Evolutionary conservation across 179 eudicot species (phyloP).

Genomic region (Beta corolliflora): DNA sequence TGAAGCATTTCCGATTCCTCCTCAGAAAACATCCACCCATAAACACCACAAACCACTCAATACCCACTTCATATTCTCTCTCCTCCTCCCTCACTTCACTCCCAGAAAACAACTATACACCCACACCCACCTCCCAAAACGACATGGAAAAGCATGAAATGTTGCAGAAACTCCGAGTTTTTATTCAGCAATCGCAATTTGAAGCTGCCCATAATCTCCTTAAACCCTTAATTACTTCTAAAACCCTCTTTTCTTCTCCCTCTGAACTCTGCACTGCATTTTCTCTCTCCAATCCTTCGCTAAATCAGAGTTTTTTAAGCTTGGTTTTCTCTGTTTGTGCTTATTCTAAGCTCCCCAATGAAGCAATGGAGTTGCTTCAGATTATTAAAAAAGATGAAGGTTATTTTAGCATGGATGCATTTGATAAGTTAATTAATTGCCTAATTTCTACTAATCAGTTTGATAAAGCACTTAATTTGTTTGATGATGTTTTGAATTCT

Average conservation of each 20-base stretch:
- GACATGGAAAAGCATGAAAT: slow-evolving; percentile 34
- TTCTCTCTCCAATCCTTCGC: slow-evolving; percentile 39
- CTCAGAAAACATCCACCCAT: slow-evolving; percentile 16
- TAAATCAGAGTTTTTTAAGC: slow-evolving; percentile 33
- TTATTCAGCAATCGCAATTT: slow-evolving; percentile 48
- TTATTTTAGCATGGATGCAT: slow-evolving; percentile 42
- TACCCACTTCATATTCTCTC: too few relatives aligned
- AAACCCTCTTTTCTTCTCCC: slow-evolving; percentile 39
- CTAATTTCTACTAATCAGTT: slow-evolving; percentile 46
- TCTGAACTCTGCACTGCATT: slow-evolving; percentile 46
- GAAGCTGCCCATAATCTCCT: slow-evolving; percentile 47
- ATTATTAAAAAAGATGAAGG: slow-evolving; percentile 40
- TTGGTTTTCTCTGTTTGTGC: slow-evolving; percentile 49
- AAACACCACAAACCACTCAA: not conserved
- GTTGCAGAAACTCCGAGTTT: slow-evolving; percentile 44
- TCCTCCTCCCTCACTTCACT: not conserved
- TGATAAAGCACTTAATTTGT: slow-evolving; percentile 39
- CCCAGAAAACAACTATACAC: not conserved
- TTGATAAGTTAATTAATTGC: slow-evolving; percentile 52
- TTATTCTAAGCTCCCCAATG: slow-evolving; percentile 42
- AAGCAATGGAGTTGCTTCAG: slow-evolving; percentile 41
- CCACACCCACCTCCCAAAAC: slow-evolving; percentile 15
- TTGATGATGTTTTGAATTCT: slow-evolving; percentile 40
- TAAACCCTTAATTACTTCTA: slow-evolving; percentile 37
- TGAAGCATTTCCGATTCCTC: slow-evolving; percentile 25